Evolutionary conservation across 2,329 filamentous ascomycete species (phyloP).

Genomic region (Exserohilum rostratum): DNA sequence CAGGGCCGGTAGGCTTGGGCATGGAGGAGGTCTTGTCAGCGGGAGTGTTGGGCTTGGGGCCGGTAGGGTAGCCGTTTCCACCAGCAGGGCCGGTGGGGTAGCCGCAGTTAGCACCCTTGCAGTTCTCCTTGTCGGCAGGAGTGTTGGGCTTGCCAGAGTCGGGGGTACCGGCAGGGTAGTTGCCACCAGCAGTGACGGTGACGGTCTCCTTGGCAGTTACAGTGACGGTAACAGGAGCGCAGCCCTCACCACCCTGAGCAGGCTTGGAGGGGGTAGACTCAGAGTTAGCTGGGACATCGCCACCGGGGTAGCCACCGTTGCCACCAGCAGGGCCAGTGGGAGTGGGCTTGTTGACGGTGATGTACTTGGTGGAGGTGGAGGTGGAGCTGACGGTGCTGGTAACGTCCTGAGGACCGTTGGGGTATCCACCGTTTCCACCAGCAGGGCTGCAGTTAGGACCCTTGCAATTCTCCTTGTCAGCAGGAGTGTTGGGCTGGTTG

Average conservation of each 20-base stretch:
- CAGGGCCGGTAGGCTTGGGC: too few species aligned
- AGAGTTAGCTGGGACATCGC: background rate
- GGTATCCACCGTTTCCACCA: constrained; percentile 6
- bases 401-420: constrained; percentile 29
- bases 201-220: constrained; percentile 48
- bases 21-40: constrained; percentile 15
- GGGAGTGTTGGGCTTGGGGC: constrained; percentile 40
- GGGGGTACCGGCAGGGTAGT: constrained; percentile 15
- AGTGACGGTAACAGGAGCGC: constrained; percentile 46
- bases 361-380: constrained; percentile 42
- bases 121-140: too few species aligned
- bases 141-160: constrained; percentile 1
- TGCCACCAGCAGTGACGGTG: constrained; percentile 38
- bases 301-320: background rate
- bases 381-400: constrained; percentile 44
- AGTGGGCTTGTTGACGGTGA: constrained; percentile 31
- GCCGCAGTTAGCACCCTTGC: too few species aligned
- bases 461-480: too few species aligned
- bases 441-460: too few species aligned
- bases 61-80: constrained; percentile 1
- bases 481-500: constrained; percentile 3
- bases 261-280: constrained; percentile 8
- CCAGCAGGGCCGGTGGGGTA: constrained; percentile 1
- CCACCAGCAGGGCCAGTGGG: constrained; percentile 24
- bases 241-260: constrained; percentile 33